Base-by-base conservation (phyloP, 176 grass and related monocot species). In the Lolium perenne region DNA sequence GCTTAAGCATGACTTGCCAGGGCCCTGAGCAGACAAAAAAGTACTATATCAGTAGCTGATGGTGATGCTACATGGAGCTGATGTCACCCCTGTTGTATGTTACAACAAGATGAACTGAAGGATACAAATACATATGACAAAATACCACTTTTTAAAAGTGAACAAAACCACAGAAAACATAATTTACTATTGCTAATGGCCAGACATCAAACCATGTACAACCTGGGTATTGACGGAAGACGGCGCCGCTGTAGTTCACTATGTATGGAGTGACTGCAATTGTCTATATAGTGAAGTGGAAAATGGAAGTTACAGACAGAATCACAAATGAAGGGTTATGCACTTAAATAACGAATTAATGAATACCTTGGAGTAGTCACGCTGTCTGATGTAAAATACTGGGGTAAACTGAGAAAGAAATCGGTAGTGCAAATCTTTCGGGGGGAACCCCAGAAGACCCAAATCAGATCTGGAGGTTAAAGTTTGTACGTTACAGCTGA, bases 1-100 rank as follows among this genome's bases (percentile, higher is more conserved):
- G 93, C 80, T 92, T 98, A 87, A 98, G 91, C 93, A 98, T 98
- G 38, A 98, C 93, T 69, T 95, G 96, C 96, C 96, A 94, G 49
- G 96, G 96, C 54, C 91, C 96, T 98, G 86, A 78, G 90, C 50
- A 91, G 79, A 46, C 21, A 89, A 47, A 71, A 74, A 57, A 7
- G 58, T 29, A 58, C n/a, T 76, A 76, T 0, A 35, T 81, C 23
- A 76, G 58, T 69, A 80, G 65, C 54, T 79, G 48, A 49, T 50
- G 71, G 73, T 32, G 4, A 77, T n/a, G 18, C 18, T n/a, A 29
- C 21, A 41, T 41, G 6, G 40, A 41, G 40, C 40, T 79, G 73
- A 68, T 46, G 38, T 21, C 4, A 20, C 18, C 71, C 3, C 15
- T 12, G 9, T 32, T n/a, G 40, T 41, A 41, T 41, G 40, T 6